Evolutionary conservation across 176 grass and related monocot species (phyloP).

Genomic region (Secale cereale): DNA sequence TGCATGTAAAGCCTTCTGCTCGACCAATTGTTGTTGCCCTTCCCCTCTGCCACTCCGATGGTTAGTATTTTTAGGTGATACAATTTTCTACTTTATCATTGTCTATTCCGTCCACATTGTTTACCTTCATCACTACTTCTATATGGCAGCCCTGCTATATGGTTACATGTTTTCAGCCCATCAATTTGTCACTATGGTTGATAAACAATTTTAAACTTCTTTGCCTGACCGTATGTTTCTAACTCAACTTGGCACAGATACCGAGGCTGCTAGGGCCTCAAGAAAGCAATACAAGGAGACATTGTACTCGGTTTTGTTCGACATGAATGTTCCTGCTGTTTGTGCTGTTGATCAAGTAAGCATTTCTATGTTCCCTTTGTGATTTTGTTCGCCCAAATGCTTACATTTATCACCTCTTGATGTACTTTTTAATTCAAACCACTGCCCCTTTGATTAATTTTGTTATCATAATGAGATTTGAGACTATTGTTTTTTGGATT

Average conservation of each 20-base stretch:
- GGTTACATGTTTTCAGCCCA: neutral
- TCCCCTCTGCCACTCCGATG: constrained; percentile 86
- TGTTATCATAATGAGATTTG: constrained; percentile 6
- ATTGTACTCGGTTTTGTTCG: constrained; percentile 80
- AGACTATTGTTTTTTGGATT: neutral
- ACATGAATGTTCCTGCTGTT: constrained; percentile 95
- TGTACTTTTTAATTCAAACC: neutral
- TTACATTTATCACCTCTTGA: neutral
- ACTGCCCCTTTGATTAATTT: neutral
- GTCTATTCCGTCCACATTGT: too few relatives aligned
- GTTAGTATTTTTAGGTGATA: constrained; percentile 43
- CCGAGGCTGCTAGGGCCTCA: constrained; percentile 82
- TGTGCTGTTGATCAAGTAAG: constrained; percentile 87
- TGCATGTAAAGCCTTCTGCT: constrained; percentile 89
- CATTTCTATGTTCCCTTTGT: constrained; percentile 3
- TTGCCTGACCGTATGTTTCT: constrained; percentile 2
- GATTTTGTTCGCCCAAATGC: neutral
- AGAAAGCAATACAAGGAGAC: constrained; percentile 80
- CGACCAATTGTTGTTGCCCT: constrained; percentile 83
- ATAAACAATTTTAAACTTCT: neutral
- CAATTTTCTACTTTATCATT: neutral
- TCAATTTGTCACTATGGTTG: neutral
- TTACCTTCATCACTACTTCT: neutral
- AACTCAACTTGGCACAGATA: constrained; percentile 55
- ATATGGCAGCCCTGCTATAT: neutral